These are phyloP conservation scores for Lentinula sp. DNA, from an alignment of 768 basidiomycete species.

Conservation along the genomic window DNA sequence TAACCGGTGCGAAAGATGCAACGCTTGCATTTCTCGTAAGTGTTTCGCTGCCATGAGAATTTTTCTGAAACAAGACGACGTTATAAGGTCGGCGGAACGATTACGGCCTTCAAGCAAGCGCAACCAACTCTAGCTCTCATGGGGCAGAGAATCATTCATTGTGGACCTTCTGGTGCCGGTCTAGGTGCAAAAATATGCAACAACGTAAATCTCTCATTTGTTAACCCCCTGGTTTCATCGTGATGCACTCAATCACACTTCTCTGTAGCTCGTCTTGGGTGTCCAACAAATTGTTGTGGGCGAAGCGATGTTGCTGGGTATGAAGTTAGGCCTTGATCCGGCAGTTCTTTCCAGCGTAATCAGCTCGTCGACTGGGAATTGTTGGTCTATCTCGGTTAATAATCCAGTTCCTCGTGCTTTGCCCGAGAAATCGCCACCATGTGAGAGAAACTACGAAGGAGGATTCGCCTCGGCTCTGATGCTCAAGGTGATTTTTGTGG, in stretches of 20 bases:
- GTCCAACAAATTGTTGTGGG: conserved; percentile 79
- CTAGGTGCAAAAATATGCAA: conserved; percentile 90
- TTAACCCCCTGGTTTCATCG: not conserved
- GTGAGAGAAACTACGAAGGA: conserved; percentile 77
- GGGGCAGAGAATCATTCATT: conserved; percentile 80
- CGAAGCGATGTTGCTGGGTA: conserved; percentile 89
- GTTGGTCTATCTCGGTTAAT: conserved; percentile 82
- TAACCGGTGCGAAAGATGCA: conserved; percentile 81
- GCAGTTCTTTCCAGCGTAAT: conserved; percentile 75
- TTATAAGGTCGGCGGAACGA: conserved; percentile 49
- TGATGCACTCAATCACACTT: conserved; percentile 2
- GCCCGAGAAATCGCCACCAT: conserved; percentile 69
- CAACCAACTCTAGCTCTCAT: conserved; percentile 60
- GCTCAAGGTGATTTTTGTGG: conserved; percentile 55
- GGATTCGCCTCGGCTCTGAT: conserved; percentile 82
- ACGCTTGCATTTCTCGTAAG: conserved; percentile 84
- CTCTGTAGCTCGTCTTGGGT: conserved; percentile 54
- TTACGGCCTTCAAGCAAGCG: conserved; percentile 49
- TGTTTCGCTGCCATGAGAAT: not conserved
- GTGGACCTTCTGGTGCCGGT: conserved; percentile 77
- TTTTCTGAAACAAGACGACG: not conserved
- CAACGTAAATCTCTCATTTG: conserved; percentile 43
- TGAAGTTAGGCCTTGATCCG: conserved; percentile 74
- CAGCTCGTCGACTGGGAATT: conserved; percentile 78
- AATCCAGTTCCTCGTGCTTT: conserved; percentile 80